phyloP scores from a whole-genome alignment of 768 basidiomycete genomes.

The Aureoboletus auriporus region DNA sequence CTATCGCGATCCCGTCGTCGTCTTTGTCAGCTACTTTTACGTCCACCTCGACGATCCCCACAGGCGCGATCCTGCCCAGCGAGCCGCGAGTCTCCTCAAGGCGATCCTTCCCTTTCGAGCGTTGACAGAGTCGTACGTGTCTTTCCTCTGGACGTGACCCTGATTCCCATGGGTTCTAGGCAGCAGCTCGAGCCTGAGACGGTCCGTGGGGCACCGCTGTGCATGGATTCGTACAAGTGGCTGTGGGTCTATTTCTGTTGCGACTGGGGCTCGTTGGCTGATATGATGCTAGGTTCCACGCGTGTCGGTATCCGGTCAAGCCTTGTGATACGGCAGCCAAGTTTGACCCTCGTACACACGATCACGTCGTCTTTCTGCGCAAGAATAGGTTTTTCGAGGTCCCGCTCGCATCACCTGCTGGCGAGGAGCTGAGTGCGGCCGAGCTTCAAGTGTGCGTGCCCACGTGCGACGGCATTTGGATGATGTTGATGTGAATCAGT shows the following conservation, averaged over 20 bases:
- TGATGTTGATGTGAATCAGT: constrained; percentile 25
- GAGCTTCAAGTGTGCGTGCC: constrained; percentile 72
- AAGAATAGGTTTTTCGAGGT: constrained; percentile 92
- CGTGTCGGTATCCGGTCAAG: constrained; percentile 81
- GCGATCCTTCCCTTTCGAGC: constrained; percentile 82
- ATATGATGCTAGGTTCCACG: constrained; percentile 66
- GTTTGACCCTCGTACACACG: constrained; percentile 68
- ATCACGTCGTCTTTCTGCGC: constrained; percentile 87
- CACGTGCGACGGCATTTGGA: neutral
- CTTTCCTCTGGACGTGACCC: neutral
- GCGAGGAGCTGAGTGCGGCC: constrained; percentile 67
- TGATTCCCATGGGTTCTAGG: constrained; percentile 30
- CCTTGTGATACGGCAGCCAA: constrained; percentile 82
- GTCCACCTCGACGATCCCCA: constrained; percentile 70
- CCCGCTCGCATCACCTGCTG: constrained; percentile 57
- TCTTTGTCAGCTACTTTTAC: constrained; percentile 94
- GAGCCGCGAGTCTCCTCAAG: constrained; percentile 83
- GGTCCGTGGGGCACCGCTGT: constrained; percentile 69
- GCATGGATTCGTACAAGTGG: constrained; percentile 96
- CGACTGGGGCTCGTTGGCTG: neutral
- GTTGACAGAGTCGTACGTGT: constrained; percentile 68
- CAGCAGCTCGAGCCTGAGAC: constrained; percentile 86
- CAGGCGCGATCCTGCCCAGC: constrained; percentile 51
- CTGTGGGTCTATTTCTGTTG: constrained; percentile 43
- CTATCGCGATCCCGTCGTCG: constrained; percentile 86